Base-by-base conservation (phyloP, 805 yeast species). In the Saccharomyces jurei region DNA sequence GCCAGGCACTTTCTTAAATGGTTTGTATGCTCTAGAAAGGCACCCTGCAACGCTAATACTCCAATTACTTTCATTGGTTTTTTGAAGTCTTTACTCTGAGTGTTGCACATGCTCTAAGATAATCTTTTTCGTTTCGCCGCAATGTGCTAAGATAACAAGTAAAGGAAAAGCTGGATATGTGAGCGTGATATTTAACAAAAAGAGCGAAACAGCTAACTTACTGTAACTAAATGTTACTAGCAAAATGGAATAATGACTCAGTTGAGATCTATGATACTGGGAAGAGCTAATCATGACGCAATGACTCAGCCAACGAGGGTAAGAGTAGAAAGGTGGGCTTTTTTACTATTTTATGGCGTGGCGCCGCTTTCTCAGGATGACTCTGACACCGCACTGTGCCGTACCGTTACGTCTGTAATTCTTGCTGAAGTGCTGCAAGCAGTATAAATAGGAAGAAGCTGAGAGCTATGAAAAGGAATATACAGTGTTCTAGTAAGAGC, bases 11-110 rank as follows among this genome's bases (percentile, higher is more conserved):
- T 56, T 21, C 74, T 63, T 44, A 86, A 69, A 61, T 79, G 81
- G 4, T 72, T 67, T 8, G 82, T 68, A 64, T 86, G 94, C 63
- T 86, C 94, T n/a, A 71, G 65, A 63, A 85, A 87, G 0, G 92
- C 90, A 2, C 94, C 94, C 63, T 86, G 94, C 17, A 86, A 75
- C 1, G 91, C 86, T 50, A 87, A 68, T 1, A 87, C 89, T 2
- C 94, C 94, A 10, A 86, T 73, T 2, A 63, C 66, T 13, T 58
- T 59, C 57, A 50, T 56, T 31, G 14, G 14, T 13, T 26, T 21
- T 13, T 5, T 14, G 14, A 4, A 26, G 8, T 11, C 11, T 17
- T 17, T 6, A 3, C 4, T 36, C 4, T 36, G 8, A 6, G 44
- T 36, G 1, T 17, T 17, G 44, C 3, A 22, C 22, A 21, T 36